These are phyloP conservation scores for Hortiboletus campestris DNA, from an alignment of 768 basidiomycete species.

Conservation along the genomic window DNA sequence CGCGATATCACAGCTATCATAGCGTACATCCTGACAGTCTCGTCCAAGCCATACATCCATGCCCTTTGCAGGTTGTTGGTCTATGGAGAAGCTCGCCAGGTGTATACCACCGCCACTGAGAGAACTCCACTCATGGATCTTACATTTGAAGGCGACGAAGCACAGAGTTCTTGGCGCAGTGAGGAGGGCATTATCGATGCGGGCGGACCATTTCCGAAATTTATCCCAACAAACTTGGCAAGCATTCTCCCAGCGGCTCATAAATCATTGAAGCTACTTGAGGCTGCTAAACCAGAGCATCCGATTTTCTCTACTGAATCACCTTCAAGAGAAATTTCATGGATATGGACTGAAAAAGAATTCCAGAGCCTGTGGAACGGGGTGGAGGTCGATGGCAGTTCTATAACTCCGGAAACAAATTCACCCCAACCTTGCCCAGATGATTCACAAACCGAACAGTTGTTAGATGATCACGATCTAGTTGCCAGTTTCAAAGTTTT, in stretches of 20 bases:
- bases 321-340: constrained; percentile 42
- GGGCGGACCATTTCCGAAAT: constrained; percentile 54
- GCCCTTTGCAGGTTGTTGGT: constrained; percentile 61
- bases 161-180: constrained; percentile 39
- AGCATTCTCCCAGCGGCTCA: constrained; percentile 61
- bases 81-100: constrained; percentile 33
- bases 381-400: not conserved
- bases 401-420: not conserved
- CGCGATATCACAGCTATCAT: constrained; percentile 49
- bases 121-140: constrained; percentile 15
- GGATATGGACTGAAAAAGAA: constrained; percentile 39
- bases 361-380: constrained; percentile 12
- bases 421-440: not conserved
- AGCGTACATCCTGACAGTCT: constrained; percentile 64
- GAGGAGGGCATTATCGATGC: constrained; percentile 40
- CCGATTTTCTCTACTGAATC: constrained; percentile 44
- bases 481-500: constrained; percentile 55
- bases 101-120: constrained; percentile 20
- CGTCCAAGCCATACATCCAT: constrained; percentile 63
- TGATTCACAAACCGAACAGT: not conserved
- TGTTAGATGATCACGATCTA: constrained; percentile 25
- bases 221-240: constrained; percentile 54
- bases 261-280: constrained; percentile 65
- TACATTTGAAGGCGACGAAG: constrained; percentile 30
- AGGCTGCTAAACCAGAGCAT: constrained; percentile 64